A percentile compares a stretch with the other conserved stretches of the same genome.
Evolutionary conservation across 2,329 filamentous ascomycete genomes (phyloP).

Genomic region (Colletotrichum paranaense): DNA sequence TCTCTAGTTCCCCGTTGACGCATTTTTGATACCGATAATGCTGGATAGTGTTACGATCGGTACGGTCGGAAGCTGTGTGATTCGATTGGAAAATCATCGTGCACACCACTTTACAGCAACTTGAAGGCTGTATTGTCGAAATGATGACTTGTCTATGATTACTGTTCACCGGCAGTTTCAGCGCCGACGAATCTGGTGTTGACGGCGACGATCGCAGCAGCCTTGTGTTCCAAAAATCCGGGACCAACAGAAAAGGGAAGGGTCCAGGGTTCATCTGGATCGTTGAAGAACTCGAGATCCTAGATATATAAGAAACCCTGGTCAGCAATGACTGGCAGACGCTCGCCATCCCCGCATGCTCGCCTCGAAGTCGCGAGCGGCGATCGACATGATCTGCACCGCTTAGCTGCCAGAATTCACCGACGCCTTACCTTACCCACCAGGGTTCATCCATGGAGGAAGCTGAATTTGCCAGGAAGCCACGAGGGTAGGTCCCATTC

Average conservation of each 20-base stretch:
- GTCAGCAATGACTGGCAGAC: constrained; percentile 1
- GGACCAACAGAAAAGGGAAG: constrained; percentile 23
- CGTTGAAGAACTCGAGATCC: constrained; percentile 25
- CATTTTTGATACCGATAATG: not conserved
- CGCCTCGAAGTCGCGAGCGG: constrained; percentile 21
- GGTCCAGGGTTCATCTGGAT: constrained; percentile 26
- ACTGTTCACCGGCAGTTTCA: constrained; percentile 19
- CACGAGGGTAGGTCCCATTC: constrained; percentile 24
- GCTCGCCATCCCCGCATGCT: constrained; percentile 13
- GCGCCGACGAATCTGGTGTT: not conserved
- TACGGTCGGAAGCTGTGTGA: not conserved
- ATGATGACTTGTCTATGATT: not conserved
- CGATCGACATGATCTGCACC: constrained; percentile 28
- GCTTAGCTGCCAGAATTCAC: constrained; percentile 5
- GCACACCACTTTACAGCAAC: not conserved
- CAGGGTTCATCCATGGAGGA: constrained; percentile 26
- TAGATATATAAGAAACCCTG: constrained; percentile 15
- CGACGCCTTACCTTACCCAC: constrained; percentile 31
- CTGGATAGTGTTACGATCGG: not conserved
- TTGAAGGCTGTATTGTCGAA: not conserved
- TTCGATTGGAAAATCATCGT: not conserved
- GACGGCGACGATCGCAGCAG: constrained; percentile 25
- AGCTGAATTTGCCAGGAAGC: constrained; percentile 11
- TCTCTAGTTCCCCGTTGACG: not conserved
- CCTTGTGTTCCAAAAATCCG: constrained; percentile 22